phyloP scores from a whole-genome alignment of 257 asterid species.

The Scutellaria baicalensis region DNA sequence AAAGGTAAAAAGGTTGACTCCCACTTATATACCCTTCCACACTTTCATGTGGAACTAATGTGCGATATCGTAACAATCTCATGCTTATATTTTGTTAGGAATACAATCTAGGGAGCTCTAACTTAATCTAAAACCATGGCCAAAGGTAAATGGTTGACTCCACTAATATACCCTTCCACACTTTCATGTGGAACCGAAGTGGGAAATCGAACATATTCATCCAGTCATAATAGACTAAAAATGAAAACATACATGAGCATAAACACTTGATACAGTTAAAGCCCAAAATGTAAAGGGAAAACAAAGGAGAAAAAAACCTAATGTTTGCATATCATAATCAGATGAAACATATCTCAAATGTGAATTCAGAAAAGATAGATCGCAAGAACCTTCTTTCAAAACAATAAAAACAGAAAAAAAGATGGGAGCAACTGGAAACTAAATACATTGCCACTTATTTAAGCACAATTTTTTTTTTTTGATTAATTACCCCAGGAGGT shows the following conservation, averaged over 20 bases:
- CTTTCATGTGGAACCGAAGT: too few relatives aligned
- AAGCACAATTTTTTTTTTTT: background rate
- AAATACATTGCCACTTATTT: background rate
- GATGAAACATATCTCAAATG: background rate
- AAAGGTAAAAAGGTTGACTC: too few relatives aligned
- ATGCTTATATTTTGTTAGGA: too few relatives aligned
- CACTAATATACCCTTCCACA: too few relatives aligned
- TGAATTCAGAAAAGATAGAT: background rate
- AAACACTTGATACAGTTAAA: background rate
- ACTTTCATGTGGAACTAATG: too few relatives aligned
- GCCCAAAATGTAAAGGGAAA: background rate
- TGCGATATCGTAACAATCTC: too few relatives aligned
- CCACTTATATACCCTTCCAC: too few relatives aligned
- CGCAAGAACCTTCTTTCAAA: background rate
- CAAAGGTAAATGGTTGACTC: too few relatives aligned
- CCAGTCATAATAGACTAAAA: background rate
- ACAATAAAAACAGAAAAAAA: background rate
- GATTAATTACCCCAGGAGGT: conserved; percentile 73
- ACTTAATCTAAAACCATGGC: too few relatives aligned
- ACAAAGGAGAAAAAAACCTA: background rate
- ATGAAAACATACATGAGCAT: background rate
- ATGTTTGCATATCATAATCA: background rate
- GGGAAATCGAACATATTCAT: too few relatives aligned
- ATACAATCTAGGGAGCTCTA: too few relatives aligned
- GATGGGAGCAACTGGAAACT: background rate